Evolutionary conservation across 176 grass and related monocot species (phyloP).

Genomic region (Aechmea fasciata): DNA sequence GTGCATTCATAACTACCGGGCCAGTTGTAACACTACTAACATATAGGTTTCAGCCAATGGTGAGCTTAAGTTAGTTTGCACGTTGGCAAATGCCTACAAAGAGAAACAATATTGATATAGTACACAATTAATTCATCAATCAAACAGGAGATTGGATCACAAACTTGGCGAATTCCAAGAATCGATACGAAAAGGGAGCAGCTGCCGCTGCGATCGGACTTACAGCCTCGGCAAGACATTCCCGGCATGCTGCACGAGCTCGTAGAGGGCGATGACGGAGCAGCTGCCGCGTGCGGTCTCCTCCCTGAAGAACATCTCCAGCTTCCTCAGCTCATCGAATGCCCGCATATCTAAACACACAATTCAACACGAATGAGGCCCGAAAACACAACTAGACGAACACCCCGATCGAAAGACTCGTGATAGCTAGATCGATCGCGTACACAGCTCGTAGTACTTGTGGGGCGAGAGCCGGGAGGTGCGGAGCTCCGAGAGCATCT

Average conservation of each 20-base stretch:
- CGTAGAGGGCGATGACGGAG: slow-evolving; percentile 81
- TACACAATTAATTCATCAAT: not conserved
- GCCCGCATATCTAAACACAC: slow-evolving; percentile 73
- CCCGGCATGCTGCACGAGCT: slow-evolving; percentile 94
- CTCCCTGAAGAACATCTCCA: slow-evolving; percentile 99
- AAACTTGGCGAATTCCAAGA: not conserved
- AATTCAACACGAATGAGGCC: slow-evolving; percentile 12
- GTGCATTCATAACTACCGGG: too few relatives aligned
- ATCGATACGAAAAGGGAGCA: not conserved
- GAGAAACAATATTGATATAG: too few relatives aligned
- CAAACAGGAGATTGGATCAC: not conserved
- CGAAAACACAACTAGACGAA: slow-evolving; percentile 12
- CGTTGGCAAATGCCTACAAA: too few relatives aligned
- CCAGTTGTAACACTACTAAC: too few relatives aligned
- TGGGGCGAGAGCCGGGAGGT: slow-evolving; percentile 92
- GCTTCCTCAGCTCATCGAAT: slow-evolving; percentile 87
- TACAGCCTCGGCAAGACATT: slow-evolving; percentile 95
- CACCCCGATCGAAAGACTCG: not conserved
- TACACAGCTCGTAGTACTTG: slow-evolving; percentile 97
- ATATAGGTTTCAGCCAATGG: too few relatives aligned
- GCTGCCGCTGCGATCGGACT: slow-evolving; percentile 1
- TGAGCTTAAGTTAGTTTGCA: too few relatives aligned
- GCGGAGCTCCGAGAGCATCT: slow-evolving; percentile 98
- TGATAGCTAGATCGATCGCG: slow-evolving; percentile 17
- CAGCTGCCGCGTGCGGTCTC: slow-evolving; percentile 67